phyloP scores from a whole-genome alignment of 345 rosid genomes.

The Eucalyptus cladocalyx region DNA sequence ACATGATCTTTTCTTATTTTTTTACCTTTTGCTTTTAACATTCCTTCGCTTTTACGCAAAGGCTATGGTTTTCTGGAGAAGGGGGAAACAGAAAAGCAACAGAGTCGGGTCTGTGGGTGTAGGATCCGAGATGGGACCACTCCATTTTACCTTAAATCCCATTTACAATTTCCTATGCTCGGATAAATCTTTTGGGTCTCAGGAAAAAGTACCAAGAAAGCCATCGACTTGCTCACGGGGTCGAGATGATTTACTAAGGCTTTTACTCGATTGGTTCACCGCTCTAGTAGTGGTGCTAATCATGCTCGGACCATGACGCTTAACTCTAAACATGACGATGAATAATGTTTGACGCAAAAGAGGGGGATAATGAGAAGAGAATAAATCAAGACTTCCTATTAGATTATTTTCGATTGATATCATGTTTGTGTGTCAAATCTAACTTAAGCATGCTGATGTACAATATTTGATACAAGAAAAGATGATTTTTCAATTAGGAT shows the following conservation, averaged over 20 bases:
- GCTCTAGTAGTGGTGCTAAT: neutral
- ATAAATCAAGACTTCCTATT: neutral
- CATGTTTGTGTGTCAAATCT: neutral
- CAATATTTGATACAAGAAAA: neutral
- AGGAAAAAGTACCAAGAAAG: neutral
- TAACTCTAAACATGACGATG: neutral
- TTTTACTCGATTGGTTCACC: neutral
- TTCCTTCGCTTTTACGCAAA: conserved; percentile 57
- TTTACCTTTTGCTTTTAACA: neutral
- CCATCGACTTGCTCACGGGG: neutral
- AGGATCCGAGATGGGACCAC: conserved; percentile 49
- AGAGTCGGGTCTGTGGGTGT: conserved; percentile 13
- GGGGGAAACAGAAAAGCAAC: conserved; percentile 11
- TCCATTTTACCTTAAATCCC: neutral
- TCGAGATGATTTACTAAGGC: neutral
- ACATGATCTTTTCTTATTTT: neutral
- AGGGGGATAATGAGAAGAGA: neutral
- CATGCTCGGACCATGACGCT: neutral
- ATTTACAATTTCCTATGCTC: neutral
- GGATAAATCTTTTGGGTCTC: neutral
- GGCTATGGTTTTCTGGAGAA: conserved; percentile 8
- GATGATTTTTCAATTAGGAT: neutral
- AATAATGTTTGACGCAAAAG: neutral
- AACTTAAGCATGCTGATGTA: neutral
- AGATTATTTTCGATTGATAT: neutral